Base-by-base conservation (phyloP, 2,329 filamentous ascomycete species). In the Alternaria hordeiaustralica region DNA sequence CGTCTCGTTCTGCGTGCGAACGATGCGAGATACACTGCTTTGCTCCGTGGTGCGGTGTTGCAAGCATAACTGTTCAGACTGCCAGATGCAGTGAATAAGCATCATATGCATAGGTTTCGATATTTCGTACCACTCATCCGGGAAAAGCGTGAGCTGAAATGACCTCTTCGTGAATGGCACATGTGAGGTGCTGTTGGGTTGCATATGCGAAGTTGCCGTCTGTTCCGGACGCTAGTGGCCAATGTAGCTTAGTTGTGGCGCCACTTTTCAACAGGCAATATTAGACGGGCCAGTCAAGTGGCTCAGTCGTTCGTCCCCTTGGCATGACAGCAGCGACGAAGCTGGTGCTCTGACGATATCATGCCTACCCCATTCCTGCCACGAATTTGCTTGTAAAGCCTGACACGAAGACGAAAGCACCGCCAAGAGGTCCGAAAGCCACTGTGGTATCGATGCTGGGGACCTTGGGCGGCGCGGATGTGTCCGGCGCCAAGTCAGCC, bases 141-240 rank as follows among this genome's bases (percentile, higher is more conserved):
- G n/a, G 36, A 53, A 23, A 20, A 12, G n/a, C 21, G 41, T n/a
- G 15, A 36, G 28, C 10, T 50, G 15, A 8, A 20, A 28, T 46
- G 18, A 28, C 36, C 28, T 23, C 21, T 33, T 45, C 12, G 8
- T 18, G 21, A 54, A 49, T 46, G 23, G 20, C n/a, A 51, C 50
- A 55, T 26, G 55, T 62, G 63, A 63, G 43, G 59, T 68, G 50
- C 47, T 46, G 55, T 60, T 60, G 44, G 20, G 50, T 21, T 45
- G 33, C 20, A 44, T 30, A 64, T 65, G 58, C 58, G 67, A n/a
- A 33, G 41, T 55, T 68, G 68, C 68, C 68, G 68, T 61, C 18
- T 15, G 50, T 56, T 63, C 68, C 67, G 63, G 5, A 54, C 9
- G 44, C 58, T 60, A 64, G 43, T 18, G 33, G n/a, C 20, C 2